Percentiles rank a stretch among this genome's conserved stretches.
Conservation (phyloP, 306 rosid species). For the Erythrophleum fordii region DNA sequence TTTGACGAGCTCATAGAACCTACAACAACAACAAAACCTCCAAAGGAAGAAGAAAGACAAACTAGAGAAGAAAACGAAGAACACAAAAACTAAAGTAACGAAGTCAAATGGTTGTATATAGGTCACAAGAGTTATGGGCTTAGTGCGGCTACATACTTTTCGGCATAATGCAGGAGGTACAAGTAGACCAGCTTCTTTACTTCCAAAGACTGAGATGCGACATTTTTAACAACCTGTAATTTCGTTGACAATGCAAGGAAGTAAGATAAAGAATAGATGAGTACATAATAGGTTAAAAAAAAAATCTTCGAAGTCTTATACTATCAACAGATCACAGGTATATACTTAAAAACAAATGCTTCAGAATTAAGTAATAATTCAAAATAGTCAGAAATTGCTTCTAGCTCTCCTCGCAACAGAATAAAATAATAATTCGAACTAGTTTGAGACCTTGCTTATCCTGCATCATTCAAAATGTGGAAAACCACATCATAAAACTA, state of each 20-base stretch:
- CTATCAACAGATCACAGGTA: background rate
- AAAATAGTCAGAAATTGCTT: background rate
- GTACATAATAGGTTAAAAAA: background rate
- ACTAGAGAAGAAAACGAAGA: background rate
- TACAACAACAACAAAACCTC: background rate
- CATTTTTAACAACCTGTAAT: conserved; percentile 92
- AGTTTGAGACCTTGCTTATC: background rate
- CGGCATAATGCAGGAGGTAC: conserved; percentile 96
- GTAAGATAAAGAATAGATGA: conserved; percentile 5
- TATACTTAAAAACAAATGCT: background rate
- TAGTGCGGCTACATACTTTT: conserved; percentile 64
- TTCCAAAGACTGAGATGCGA: conserved; percentile 87
- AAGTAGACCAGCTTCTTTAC: conserved; percentile 96
- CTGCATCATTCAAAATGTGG: background rate
- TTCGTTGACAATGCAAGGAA: conserved; percentile 26
- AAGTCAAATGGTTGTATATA: background rate
- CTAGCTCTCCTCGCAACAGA: background rate
- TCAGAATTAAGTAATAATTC: background rate
- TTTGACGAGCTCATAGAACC: background rate
- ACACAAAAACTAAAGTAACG: background rate
- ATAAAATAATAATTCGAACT: background rate
- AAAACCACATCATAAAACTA: background rate
- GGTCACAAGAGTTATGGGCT: background rate
- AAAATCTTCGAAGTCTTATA: background rate
- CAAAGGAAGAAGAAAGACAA: background rate